Conservation (phyloP, 345 rosid genomes). For the Orychophragmus violaceus region DNA sequence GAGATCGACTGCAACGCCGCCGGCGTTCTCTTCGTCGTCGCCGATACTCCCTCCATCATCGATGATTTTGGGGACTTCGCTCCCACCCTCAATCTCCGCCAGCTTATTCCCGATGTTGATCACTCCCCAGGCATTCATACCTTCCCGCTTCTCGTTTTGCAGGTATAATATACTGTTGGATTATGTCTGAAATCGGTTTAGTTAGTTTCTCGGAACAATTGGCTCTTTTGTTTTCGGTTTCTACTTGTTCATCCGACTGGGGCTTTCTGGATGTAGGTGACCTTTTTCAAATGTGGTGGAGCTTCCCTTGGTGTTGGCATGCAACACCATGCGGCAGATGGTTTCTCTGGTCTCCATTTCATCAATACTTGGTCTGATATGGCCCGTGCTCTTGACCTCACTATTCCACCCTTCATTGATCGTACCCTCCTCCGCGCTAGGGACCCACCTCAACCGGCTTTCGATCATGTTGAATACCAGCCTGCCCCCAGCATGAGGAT, state of each 20-base stretch:
- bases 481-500: slow-evolving; percentile 66
- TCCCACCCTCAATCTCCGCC: slow-evolving; percentile 69
- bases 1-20: slow-evolving; percentile 86
- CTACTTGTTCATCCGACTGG: too few relatives aligned
- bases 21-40: slow-evolving; percentile 79
- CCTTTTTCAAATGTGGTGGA: slow-evolving; percentile 89
- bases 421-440: slow-evolving; percentile 75
- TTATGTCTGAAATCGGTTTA: too few relatives aligned
- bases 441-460: slow-evolving; percentile 78
- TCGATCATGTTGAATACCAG: slow-evolving; percentile 75
- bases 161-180: too few relatives aligned
- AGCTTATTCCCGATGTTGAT: slow-evolving; percentile 86
- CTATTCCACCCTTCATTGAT: slow-evolving; percentile 73
- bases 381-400: slow-evolving; percentile 78
- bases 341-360: slow-evolving; percentile 92
- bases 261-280: too few relatives aligned
- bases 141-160: slow-evolving; percentile 78
- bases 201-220: too few relatives aligned
- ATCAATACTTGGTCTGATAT: slow-evolving; percentile 92
- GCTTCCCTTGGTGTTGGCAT: slow-evolving; percentile 96
- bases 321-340: slow-evolving; percentile 95
- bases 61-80: slow-evolving; percentile 91
- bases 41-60: slow-evolving; percentile 55
- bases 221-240: not conserved
- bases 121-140: slow-evolving; percentile 68